Conservation (phyloP, 352 stramenopile species). For the Pythium rhizo-oryzae region DNA sequence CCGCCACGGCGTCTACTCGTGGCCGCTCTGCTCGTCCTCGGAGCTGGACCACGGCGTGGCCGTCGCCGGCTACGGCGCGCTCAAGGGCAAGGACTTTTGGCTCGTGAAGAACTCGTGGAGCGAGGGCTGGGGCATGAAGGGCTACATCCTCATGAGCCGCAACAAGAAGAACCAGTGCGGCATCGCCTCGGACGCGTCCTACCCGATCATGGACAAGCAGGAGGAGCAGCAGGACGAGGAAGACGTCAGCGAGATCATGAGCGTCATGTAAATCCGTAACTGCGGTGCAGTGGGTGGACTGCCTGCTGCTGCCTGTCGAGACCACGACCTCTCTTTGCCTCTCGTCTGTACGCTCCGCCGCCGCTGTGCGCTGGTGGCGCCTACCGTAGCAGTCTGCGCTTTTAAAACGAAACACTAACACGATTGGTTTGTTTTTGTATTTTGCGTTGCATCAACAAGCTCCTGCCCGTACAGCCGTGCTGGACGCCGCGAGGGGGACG, state of each 20-base stretch:
- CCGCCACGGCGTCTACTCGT: constrained; percentile 66
- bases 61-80: constrained; percentile 92
- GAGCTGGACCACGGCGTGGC: constrained; percentile 95
- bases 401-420: no score
- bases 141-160: constrained; percentile 85
- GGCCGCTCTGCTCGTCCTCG: constrained; percentile 39
- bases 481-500: no score
- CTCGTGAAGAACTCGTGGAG: constrained; percentile 96
- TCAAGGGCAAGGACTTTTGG: constrained; percentile 93
- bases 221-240: constrained; percentile 6
- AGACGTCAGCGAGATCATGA: constrained; percentile 13
- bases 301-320: no score
- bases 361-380: no score
- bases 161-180: constrained; percentile 93
- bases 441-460: no score
- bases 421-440: no score
- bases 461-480: no score
- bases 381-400: no score
- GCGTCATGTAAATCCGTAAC: constrained; percentile 29
- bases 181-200: constrained; percentile 89
- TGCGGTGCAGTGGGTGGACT: no score
- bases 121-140: constrained; percentile 84
- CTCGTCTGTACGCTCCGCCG: no score
- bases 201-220: constrained; percentile 52
- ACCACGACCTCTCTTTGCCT: no score